These are phyloP conservation scores for Scheffersomyces illinoinensis DNA, from an alignment of 1,139 yeast genomes.

Conservation along the genomic window DNA sequence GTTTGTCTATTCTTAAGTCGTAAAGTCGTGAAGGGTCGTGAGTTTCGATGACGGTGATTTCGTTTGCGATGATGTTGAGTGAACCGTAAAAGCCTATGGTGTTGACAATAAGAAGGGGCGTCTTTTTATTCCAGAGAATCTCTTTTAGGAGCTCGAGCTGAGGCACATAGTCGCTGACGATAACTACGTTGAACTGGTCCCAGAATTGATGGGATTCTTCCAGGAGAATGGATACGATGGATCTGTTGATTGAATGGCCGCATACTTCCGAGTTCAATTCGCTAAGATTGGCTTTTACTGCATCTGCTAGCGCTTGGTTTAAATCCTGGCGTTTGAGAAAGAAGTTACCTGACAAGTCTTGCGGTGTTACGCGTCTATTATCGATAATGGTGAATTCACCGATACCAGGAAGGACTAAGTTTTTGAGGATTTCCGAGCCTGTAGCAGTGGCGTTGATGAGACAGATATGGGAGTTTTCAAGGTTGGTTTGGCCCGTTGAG, in stretches of 20 bases:
- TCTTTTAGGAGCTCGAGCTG: conserved; percentile 29
- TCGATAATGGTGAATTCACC: conserved; percentile 69
- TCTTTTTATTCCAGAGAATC: conserved; percentile 41
- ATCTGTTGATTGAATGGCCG: conserved; percentile 32
- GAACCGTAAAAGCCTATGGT: conserved; percentile 70
- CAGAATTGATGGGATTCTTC: conserved; percentile 36
- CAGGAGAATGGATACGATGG: conserved; percentile 17
- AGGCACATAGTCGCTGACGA: conserved; percentile 40
- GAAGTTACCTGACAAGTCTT: conserved; percentile 60
- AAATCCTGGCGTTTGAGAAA: conserved; percentile 52
- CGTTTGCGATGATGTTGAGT: conserved; percentile 52
- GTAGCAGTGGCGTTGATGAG: conserved; percentile 60
- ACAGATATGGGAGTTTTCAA: conserved; percentile 62
- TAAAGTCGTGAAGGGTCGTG: conserved; percentile 65
- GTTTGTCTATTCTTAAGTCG: conserved; percentile 69
- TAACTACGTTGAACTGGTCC: conserved; percentile 54
- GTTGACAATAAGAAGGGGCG: conserved; percentile 56
- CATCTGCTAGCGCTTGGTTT: conserved; percentile 41
- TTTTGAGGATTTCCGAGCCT: conserved; percentile 73
- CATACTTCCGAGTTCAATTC: conserved; percentile 65
- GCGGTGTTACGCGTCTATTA: conserved; percentile 34
- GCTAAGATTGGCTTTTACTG: conserved; percentile 40
- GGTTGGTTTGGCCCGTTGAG: conserved; percentile 63
- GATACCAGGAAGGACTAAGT: conserved; percentile 78
- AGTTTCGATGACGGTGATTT: conserved; percentile 69